Evolutionary conservation across 768 basidiomycete species (phyloP), one percentile per base, ranked within the genome.

Genomic region (Sutorius australiensis): DNA sequence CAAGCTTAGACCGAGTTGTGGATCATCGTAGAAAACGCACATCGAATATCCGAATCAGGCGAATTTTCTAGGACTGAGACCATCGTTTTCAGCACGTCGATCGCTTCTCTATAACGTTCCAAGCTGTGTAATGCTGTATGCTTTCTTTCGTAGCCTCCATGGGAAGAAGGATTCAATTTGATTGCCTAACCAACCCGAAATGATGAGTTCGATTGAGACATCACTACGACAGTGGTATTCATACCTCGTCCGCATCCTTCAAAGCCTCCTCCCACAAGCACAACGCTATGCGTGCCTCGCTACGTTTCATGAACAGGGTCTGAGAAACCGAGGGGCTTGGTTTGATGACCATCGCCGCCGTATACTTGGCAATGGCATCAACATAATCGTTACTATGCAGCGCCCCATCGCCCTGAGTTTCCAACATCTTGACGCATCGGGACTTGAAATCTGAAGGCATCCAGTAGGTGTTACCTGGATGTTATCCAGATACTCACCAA

Each of bases 191-290:
- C 14, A 13, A 31, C 28, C 9, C 37, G 3, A 34, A 6, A 30
- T 38, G 17, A 1, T 16, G 12, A 21, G 10, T 43, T 41, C 0
- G 9, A 48, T 12, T 3, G 13, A 38, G 13, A 24, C 6, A 24
- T 1, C n/a, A 5, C 14, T 8, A 13, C 3, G 2, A 3, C 5
- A 51, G 34, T 0, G 2, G 19, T 7, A 0, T 14, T 53, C 54
- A 14, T 10, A 64, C 62, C 50, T 63, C 52, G 5, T 61, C 34
- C 17, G 56, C 62, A 44, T 63, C 62, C 13, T 27, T 42, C 40
- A 64, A 46, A 2, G 56, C 51, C 41, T 43, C 48, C 13, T 58
- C 38, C 51, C 55, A 64, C 12, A 27, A 49, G 28, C 14, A 39
- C 27, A 28, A 53, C 9, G 17, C 41, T 2, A 19, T 39, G 2